These are phyloP conservation scores for Wickerhamomyces sp. DNA, from an alignment of 1,139 yeast genomes.

Conservation along the genomic window DNA sequence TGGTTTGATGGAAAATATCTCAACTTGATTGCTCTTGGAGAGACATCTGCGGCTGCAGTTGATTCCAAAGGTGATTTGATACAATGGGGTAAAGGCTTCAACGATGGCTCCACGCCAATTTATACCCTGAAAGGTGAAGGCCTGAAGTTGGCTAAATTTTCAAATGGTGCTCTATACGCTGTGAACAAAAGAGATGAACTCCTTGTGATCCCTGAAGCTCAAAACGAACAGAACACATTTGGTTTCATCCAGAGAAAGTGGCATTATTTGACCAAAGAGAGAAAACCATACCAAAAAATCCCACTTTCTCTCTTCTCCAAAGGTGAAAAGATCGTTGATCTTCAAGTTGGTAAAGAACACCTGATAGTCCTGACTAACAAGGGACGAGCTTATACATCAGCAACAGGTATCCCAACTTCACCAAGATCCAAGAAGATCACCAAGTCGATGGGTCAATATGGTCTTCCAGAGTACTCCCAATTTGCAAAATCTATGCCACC, in stretches of 20 bases:
- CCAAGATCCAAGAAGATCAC: constrained; percentile 15
- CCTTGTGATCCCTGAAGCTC: constrained; percentile 41
- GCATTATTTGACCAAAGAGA: constrained; percentile 15
- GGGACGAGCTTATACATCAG: constrained; percentile 63
- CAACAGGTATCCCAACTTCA: constrained; percentile 38
- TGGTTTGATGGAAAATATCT: constrained; percentile 60
- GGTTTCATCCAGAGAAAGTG: constrained; percentile 11
- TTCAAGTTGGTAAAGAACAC: constrained; percentile 64
- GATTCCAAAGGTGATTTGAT: constrained; percentile 69
- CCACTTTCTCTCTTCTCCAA: constrained; percentile 20
- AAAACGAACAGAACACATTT: constrained; percentile 14
- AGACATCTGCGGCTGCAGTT: constrained; percentile 55
- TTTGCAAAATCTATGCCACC: constrained; percentile 41
- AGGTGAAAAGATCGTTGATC: constrained; percentile 43
- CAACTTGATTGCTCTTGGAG: constrained; percentile 52
- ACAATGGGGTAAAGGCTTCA: constrained; percentile 53
- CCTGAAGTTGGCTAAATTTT: constrained; percentile 39
- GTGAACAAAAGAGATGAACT: constrained; percentile 50
- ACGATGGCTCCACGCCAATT: constrained; percentile 18
- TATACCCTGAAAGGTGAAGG: constrained; percentile 36
- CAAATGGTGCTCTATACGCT: constrained; percentile 56
- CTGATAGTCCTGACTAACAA: constrained; percentile 52
- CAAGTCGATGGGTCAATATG: constrained; percentile 72
- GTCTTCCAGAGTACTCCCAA: constrained; percentile 68
- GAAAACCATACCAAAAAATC: constrained; percentile 17